A percentile compares a stretch with the other conserved stretches of the same genome.
Conservation (phyloP, 148 eudicot genomes). For the Camellia japonica region DNA sequence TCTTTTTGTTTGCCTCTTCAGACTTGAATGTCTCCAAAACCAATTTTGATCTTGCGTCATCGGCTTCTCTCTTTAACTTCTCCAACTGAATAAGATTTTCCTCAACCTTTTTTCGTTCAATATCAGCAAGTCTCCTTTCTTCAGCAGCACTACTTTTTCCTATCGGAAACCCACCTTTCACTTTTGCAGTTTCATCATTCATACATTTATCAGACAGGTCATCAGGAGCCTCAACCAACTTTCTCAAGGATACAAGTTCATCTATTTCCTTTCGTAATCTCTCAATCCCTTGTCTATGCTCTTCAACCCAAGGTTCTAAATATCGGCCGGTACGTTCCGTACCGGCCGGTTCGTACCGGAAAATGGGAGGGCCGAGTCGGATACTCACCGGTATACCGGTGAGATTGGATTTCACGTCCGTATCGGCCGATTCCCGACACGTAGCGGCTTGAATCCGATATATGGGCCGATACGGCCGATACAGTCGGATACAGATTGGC, state of each 20-base stretch:
- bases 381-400: too few relatives aligned
- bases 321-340: too few relatives aligned
- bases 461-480: too few relatives aligned
- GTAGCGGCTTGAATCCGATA: too few relatives aligned
- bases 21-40: constrained; percentile 30
- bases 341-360: too few relatives aligned
- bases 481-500: too few relatives aligned
- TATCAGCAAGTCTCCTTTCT: constrained; percentile 41
- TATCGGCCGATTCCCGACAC: too few relatives aligned
- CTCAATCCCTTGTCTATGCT: constrained; percentile 26
- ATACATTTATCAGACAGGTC: constrained; percentile 23
- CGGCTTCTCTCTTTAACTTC: constrained; percentile 42
- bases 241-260: constrained; percentile 15
- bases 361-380: too few relatives aligned
- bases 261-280: constrained; percentile 30
- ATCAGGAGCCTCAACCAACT: constrained; percentile 12
- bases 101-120: constrained; percentile 41
- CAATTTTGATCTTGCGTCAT: constrained; percentile 33
- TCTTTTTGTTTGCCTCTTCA: constrained; percentile 43
- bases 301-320: too few relatives aligned
- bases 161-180: neutral
- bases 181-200: neutral
- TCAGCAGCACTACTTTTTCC: constrained; percentile 53
- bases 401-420: too few relatives aligned
- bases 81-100: constrained; percentile 40